Evolutionary conservation across 805 yeast species (phyloP), one percentile per base, ranked within the genome.

Genomic region (Saccharomycopsis fibuligera): DNA sequence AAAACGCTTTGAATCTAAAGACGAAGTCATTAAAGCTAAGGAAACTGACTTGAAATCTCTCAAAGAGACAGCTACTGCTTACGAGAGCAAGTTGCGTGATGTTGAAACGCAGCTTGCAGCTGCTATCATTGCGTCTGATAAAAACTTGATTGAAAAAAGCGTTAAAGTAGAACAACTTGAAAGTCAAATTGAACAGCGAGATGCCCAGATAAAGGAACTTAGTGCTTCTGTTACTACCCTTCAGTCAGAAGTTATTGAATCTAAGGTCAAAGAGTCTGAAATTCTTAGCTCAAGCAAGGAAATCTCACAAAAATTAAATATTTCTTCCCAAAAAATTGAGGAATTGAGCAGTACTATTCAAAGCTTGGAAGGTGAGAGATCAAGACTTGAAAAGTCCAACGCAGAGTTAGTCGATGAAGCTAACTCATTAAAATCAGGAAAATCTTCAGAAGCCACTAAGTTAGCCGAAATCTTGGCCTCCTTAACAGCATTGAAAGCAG

Each of bases 401-500:
- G 41, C 16, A 5, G 41, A 42, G 12, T 29, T 49, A 3, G 45
- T 41, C 23, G 25, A 19, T n/a, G 30, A 30, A 21, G 31, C 41
- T 21, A 48, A 43, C 30, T 19, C 17, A 4, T 35, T 51, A 17
- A 27, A 44, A 17, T 17, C 35, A 3, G 42, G 37, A 2, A 49
- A 48, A 25, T 46, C 53, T 5, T 36, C 47, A 17, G 41, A 19
- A 21, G 37, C 49, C 12, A 43, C 47, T 5, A 51, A 48, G 21
- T 35, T 48, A 5, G 45, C 45, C 22, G 50, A 47, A 27, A n/a
- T 44, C 16, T 19, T 44, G 14, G 55, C 54, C 38, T 46, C 55
- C 21, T 46, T 52, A 36, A 45, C 38, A 22, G 54, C 54, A 6
- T 35, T 52, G 25, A 39, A 52, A n/a, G 3, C 27, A 24, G 50